A percentile compares a stretch with the other conserved stretches of the same genome.
These are phyloP conservation scores for Aspergillus nomiae DNA, from an alignment of 2,329 filamentous ascomycete genomes.

Conservation along the genomic window DNA sequence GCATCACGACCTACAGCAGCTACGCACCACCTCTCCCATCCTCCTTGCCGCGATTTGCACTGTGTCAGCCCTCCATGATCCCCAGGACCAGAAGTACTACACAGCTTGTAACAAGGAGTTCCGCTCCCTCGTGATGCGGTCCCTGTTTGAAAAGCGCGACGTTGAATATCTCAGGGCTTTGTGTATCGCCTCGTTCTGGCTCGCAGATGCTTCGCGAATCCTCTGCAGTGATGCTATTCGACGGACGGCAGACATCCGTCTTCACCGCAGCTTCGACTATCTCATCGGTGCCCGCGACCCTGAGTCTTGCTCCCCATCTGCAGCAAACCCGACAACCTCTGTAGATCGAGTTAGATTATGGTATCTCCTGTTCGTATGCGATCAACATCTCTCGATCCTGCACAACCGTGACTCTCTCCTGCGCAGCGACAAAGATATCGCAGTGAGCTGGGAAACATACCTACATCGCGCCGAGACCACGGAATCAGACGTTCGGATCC, in stretches of 20 bases:
- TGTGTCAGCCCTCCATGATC: conserved; percentile 51
- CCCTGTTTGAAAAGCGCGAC: conserved; percentile 50
- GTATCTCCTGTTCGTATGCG: conserved; percentile 40
- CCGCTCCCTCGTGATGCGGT: conserved; percentile 46
- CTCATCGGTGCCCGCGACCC: conserved; percentile 6
- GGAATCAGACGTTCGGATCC: conserved; percentile 36
- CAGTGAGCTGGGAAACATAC: conserved; percentile 37
- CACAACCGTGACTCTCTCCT: conserved; percentile 40
- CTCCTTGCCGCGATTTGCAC: conserved; percentile 50
- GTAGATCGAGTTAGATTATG: conserved; percentile 36
- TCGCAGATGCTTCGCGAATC: conserved; percentile 52
- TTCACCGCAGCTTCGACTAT: conserved; percentile 45
- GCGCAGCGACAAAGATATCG: conserved; percentile 38
- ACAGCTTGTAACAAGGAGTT: conserved; percentile 49
- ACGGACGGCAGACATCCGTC: conserved; percentile 31
- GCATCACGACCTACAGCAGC: conserved; percentile 41
- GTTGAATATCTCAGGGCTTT: conserved; percentile 52
- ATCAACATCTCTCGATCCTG: conserved; percentile 41
- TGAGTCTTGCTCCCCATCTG: neutral
- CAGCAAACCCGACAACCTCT: conserved; percentile 13
- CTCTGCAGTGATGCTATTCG: conserved; percentile 34
- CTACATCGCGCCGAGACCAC: conserved; percentile 33
- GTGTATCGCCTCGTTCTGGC: conserved; percentile 55
- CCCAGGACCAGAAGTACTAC: conserved; percentile 31
- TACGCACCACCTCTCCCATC: conserved; percentile 45